Percentiles rank a stretch among this genome's conserved stretches.
Evolutionary conservation across 2,329 filamentous ascomycete genomes (phyloP).

Genomic region (Hymenoscyphus infarciens): DNA sequence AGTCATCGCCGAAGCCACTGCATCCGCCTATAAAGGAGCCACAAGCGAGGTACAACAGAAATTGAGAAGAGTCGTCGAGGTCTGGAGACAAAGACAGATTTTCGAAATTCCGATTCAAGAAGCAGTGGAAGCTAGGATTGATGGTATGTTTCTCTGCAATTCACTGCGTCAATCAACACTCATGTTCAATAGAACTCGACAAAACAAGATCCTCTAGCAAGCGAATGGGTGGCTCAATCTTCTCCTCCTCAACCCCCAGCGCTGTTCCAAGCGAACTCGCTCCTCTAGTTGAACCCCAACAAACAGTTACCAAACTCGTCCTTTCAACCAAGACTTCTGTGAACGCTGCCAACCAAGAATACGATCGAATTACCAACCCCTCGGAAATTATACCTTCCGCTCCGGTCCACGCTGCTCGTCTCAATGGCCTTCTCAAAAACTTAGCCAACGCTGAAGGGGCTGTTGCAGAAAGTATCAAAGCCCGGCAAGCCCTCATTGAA

Average conservation of each 20-base stretch:
- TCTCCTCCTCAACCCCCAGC: constrained; percentile 51
- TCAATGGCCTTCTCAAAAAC: constrained; percentile 85
- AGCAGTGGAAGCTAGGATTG: constrained; percentile 73
- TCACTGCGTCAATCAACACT: not conserved
- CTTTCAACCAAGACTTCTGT: constrained; percentile 64
- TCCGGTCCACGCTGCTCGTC: constrained; percentile 85
- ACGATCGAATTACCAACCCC: constrained; percentile 76
- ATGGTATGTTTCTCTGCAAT: constrained; percentile 54
- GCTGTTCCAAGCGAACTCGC: constrained; percentile 72
- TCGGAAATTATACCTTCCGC: constrained; percentile 67
- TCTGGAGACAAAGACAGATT: constrained; percentile 84
- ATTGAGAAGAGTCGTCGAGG: constrained; percentile 83
- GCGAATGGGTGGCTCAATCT: constrained; percentile 65
- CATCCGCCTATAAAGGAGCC: constrained; percentile 86
- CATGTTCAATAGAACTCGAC: constrained; percentile 52
- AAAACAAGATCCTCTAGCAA: constrained; percentile 52
- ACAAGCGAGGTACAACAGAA: constrained; percentile 84
- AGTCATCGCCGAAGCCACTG: constrained; percentile 84
- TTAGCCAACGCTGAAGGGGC: constrained; percentile 85
- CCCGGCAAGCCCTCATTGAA: constrained; percentile 70
- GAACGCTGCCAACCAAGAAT: constrained; percentile 73
- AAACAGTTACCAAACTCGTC: constrained; percentile 68
- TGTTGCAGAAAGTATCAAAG: constrained; percentile 84
- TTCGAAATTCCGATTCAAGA: constrained; percentile 79
- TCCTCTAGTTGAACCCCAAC: constrained; percentile 70